Percentiles rank a stretch among this genome's conserved stretches.
These are phyloP conservation scores for Raphidocelis subcapitata DNA, from an alignment of 139 green algal species.

Conservation along the genomic window DNA sequence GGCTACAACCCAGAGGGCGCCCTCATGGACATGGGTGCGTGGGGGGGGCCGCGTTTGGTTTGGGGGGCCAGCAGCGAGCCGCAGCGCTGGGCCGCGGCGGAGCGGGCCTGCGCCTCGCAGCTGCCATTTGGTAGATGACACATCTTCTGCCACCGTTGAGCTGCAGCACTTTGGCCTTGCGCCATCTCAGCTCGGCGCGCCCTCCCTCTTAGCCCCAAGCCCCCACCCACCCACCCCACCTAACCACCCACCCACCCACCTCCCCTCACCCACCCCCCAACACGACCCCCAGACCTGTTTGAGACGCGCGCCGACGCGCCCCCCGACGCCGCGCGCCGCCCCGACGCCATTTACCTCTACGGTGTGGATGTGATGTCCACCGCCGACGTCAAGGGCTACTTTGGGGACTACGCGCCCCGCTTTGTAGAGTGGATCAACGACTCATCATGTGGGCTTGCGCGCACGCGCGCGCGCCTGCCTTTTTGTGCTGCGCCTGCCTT, in stretches of 20 bases:
- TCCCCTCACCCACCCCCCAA: not conserved
- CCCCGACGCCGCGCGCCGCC: constrained; percentile 23
- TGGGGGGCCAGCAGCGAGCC: no score
- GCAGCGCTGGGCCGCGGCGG: no score
- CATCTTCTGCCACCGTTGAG: not conserved
- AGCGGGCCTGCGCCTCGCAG: no score
- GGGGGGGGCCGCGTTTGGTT: no score
- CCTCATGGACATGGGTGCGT: no score
- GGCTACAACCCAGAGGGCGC: no score
- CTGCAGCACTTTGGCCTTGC: not conserved
- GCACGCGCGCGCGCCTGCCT: not conserved
- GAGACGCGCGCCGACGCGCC: constrained; percentile 57
- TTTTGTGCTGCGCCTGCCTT: not conserved
- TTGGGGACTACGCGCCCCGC: constrained; percentile 67
- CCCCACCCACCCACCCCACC: no score
- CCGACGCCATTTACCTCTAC: constrained; percentile 77
- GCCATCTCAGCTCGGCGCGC: no score
- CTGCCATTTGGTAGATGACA: no score
- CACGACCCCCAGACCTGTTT: constrained; percentile 35
- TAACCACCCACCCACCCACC: no score
- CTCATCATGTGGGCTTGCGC: constrained; percentile 55
- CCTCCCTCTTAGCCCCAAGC: no score
- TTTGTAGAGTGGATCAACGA: constrained; percentile 92
- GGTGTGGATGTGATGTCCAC: constrained; percentile 87
- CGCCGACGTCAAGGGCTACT: constrained; percentile 51